Conservation (phyloP, 2,329 filamentous ascomycete species). For the Ophiostoma tasmaniense region DNA sequence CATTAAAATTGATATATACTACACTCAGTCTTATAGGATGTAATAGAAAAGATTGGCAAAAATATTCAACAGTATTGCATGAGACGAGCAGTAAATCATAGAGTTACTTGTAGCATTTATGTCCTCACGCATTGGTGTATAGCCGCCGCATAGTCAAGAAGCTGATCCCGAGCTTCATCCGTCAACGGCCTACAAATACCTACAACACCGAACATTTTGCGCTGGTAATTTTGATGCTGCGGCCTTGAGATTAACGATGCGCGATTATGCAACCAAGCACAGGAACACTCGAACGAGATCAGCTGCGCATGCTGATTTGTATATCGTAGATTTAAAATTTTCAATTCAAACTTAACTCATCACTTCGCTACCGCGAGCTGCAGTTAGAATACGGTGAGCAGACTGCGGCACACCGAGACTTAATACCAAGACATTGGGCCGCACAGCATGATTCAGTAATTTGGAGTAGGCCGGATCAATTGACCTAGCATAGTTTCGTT, state of each 20-base stretch:
- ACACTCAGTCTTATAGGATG: too few relatives aligned
- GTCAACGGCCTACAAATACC: neutral
- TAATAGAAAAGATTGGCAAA: too few relatives aligned
- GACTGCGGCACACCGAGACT: neutral
- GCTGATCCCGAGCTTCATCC: neutral
- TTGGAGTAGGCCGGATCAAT: neutral
- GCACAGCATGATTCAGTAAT: neutral
- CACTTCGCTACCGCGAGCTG: neutral
- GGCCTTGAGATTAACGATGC: neutral
- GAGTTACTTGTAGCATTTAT: neutral
- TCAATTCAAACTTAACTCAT: neutral
- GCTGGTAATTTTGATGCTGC: neutral
- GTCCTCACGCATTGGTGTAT: neutral
- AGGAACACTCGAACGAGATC: too few relatives aligned
- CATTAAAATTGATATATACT: too few relatives aligned
- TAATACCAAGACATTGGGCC: neutral
- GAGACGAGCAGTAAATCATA: too few relatives aligned
- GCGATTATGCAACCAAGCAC: neutral
- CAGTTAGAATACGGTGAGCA: neutral
- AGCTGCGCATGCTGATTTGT: too few relatives aligned
- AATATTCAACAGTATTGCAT: too few relatives aligned
- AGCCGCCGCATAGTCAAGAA: neutral
- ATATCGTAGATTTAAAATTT: too few relatives aligned
- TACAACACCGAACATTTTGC: neutral
- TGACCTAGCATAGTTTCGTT: neutral